phyloP scores from a whole-genome alignment of 176 grass and related monocot species.

The Carex scoparia region DNA sequence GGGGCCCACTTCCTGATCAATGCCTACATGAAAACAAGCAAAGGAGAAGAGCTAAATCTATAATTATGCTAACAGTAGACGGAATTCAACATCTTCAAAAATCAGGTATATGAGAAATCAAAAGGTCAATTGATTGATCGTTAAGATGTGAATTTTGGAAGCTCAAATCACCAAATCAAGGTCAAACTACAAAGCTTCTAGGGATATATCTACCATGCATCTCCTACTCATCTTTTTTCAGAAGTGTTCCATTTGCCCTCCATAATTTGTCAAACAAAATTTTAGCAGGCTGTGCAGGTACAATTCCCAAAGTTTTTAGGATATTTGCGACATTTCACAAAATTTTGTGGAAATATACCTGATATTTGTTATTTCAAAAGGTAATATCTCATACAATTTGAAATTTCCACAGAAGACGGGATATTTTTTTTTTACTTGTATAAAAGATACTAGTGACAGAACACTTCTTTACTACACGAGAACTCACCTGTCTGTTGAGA shows the following conservation, averaged over 20 bases:
- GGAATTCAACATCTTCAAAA: neutral
- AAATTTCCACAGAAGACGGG: neutral
- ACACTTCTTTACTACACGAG: neutral
- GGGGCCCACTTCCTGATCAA: slow-evolving; percentile 81
- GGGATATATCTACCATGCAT: neutral
- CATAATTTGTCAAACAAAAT: neutral
- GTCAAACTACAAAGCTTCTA: neutral
- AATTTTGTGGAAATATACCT: neutral
- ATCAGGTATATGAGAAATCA: neutral
- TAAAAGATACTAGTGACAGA: neutral
- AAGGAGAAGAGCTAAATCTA: neutral
- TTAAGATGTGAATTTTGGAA: neutral
- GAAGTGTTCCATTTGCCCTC: neutral
- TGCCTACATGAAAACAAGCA: slow-evolving; percentile 42
- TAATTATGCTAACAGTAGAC: neutral
- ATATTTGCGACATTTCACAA: neutral
- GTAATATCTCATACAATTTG: neutral
- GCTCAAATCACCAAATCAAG: neutral
- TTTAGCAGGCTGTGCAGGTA: neutral
- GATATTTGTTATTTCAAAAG: neutral
- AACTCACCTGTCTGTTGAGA: slow-evolving; percentile 66
- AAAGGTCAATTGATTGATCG: neutral
- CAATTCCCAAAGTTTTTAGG: neutral
- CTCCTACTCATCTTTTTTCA: neutral
- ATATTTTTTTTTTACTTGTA: neutral